These are phyloP conservation scores for Suhomyces xylopsoci DNA, from an alignment of 805 yeast genomes.

Conservation along the genomic window DNA sequence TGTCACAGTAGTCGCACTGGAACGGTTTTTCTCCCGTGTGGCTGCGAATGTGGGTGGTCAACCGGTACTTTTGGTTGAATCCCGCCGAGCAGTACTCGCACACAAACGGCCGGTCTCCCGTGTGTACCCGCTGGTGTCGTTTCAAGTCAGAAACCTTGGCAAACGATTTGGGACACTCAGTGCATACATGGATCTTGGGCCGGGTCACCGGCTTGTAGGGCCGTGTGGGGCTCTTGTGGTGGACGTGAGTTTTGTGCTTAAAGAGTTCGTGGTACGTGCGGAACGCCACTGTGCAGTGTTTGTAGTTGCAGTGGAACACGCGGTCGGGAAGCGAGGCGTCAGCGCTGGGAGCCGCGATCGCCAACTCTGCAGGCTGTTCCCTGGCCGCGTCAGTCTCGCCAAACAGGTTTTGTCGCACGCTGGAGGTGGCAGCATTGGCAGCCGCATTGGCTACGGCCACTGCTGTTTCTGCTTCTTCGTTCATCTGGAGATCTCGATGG, in stretches of 20 bases:
- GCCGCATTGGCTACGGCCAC: conserved; percentile 1
- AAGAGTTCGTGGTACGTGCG: conserved; percentile 11
- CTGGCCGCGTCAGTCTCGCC: not conserved
- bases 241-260: conserved; percentile 7
- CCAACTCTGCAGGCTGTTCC: not conserved
- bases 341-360: not conserved
- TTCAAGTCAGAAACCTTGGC: conserved; percentile 23
- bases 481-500: conserved; percentile 9
- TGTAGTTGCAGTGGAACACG: conserved; percentile 14
- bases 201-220: conserved; percentile 5
- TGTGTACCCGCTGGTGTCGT: conserved; percentile 70
- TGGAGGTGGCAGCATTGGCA: not conserved
- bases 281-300: conserved; percentile 15
- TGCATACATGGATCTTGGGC: conserved; percentile 39
- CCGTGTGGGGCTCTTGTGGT: conserved; percentile 8
- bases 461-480: conserved; percentile 2
- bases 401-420: not conserved
- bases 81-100: conserved; percentile 54
- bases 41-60: conserved; percentile 21
- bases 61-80: conserved; percentile 19
- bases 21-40: conserved; percentile 26
- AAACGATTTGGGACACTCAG: conserved; percentile 71
- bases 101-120: conserved; percentile 71
- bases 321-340: conserved; percentile 1
- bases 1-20: conserved; percentile 18